Base-by-base conservation (phyloP, 345 rosid species). In the Syzygium grande region DNA sequence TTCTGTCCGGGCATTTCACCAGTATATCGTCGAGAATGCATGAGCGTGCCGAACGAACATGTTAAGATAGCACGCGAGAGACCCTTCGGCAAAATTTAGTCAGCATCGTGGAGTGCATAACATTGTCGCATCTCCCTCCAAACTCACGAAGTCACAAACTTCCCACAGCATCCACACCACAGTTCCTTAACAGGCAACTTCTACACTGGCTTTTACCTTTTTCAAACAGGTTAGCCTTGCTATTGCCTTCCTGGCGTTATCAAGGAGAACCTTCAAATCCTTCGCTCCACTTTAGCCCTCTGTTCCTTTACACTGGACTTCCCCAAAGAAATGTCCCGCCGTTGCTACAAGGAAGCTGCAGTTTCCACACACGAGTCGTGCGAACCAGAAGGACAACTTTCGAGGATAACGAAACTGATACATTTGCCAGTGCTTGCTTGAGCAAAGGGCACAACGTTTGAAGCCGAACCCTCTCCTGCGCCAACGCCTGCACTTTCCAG, bases 261-360 rank as follows among this genome's bases (percentile, higher is more conserved):
- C 98, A 86, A 97, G 99, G 90, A 97, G 97, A 90, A 93, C 90
- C 86, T 93, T 96, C 30, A 96, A 96, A 86, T 97, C 99, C 61
- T 96, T 95, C 51, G 92, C 96, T 43, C 4, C 8, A 93, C 98
- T 87, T 95, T 95, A 79, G 95, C 95, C 86, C 98, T 95, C 89
- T 96, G 95, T 92, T 96, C 99, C 90, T 95, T 98, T 46, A 96
- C 96, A 30, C 95, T 94, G 34, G 98, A 93, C 92, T 96, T 98
- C 86, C 97, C 94, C 80, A 98, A 89, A 19, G 99, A 95, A 84
- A 96, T 92, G 86, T 94, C 97, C 78, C 95, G 46, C 98, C 97
- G 92, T 94, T 34, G 99, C 99, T 38, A 96, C 95, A 91, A 96
- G 98, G 89, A 95, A 96, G 89, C 98, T 94, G 86, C 85, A 87